Percentiles rank a stretch among this genome's conserved stretches.
These are phyloP conservation scores for Ceratocystis ficicola DNA, from an alignment of 2,329 filamentous ascomycete species.

Conservation along the genomic window DNA sequence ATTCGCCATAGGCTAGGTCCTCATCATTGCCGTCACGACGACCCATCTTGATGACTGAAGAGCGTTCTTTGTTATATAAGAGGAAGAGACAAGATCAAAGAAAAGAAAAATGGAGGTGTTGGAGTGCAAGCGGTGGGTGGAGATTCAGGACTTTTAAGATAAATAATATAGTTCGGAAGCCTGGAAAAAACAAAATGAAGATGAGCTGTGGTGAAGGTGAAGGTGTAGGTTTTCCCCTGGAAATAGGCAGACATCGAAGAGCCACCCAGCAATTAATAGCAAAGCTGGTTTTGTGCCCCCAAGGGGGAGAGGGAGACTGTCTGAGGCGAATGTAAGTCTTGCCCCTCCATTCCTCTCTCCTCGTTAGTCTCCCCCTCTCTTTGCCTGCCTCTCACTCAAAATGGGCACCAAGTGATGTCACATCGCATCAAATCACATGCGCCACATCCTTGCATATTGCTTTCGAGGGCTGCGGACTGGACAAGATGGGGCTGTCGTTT, in stretches of 20 bases:
- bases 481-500: background rate
- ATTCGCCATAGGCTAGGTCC: conserved; percentile 21
- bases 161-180: background rate
- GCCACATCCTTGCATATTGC: conserved; percentile 18
- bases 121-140: background rate
- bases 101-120: background rate
- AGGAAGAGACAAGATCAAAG: background rate
- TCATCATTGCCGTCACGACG: conserved; percentile 16
- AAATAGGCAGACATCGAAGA: background rate
- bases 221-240: background rate
- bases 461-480: background rate
- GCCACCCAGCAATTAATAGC: background rate
- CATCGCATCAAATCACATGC: conserved; percentile 12
- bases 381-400: background rate
- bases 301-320: background rate
- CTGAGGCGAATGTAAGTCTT: background rate
- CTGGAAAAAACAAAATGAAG: background rate
- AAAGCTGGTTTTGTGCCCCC: background rate
- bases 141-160: background rate
- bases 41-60: conserved; percentile 7
- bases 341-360: background rate
- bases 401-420: conserved; percentile 17
- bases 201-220: background rate
- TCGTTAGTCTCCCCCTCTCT: background rate
- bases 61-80: too few species aligned